Evolutionary conservation across 139 green algal genomes (phyloP).

Genomic region (Coccomyxa sp.): DNA sequence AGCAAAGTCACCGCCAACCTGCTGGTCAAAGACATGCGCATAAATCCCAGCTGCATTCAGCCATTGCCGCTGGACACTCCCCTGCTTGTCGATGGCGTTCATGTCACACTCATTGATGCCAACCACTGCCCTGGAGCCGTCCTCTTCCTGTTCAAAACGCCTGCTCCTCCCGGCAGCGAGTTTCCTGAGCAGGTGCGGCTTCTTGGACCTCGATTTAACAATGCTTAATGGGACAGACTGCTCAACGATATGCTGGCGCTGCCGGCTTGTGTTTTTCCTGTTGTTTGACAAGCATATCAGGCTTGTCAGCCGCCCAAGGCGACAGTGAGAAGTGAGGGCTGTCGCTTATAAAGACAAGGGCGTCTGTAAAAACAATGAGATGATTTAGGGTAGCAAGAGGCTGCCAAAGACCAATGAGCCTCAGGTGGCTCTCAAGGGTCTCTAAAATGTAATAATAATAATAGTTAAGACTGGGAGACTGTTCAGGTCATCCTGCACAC

Average conservation of each 20-base stretch:
- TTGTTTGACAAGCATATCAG: not conserved
- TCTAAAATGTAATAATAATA: no score
- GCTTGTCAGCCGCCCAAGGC: no score
- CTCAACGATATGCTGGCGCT: conserved; percentile 3
- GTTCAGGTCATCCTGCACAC: conserved; percentile 59
- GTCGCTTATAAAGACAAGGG: no score
- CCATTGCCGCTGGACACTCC: conserved; percentile 30
- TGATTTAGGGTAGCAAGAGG: no score
- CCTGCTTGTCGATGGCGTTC: conserved; percentile 34
- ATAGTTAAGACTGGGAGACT: no score
- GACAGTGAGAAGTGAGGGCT: no score
- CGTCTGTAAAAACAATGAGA: no score
- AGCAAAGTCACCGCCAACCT: conserved; percentile 47
- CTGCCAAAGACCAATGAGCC: no score
- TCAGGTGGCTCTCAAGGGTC: no score
- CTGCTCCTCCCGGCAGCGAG: not conserved
- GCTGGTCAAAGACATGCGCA: conserved; percentile 41
- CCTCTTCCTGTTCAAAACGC: conserved; percentile 69
- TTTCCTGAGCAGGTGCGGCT: not conserved
- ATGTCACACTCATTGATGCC: conserved; percentile 62
- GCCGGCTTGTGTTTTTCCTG: not conserved
- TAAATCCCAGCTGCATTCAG: conserved; percentile 26
- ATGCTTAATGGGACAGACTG: no score
- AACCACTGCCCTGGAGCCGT: conserved; percentile 77
- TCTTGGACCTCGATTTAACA: not conserved